Evolutionary conservation across 768 basidiomycete species (phyloP), one percentile per base, ranked within the genome.

Genomic region (Phylloporus arenicola): DNA sequence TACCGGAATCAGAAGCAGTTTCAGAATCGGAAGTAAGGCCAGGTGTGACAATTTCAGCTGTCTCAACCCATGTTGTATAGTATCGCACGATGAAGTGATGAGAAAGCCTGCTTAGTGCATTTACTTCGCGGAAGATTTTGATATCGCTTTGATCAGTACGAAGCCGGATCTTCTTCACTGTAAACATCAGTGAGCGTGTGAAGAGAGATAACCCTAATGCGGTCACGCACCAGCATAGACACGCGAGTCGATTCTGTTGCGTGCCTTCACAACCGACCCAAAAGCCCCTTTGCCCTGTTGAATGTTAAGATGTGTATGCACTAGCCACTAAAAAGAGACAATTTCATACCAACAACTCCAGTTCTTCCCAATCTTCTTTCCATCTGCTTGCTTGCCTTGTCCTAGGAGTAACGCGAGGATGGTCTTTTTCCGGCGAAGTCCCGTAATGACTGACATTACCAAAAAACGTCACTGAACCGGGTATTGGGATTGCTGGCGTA

Each of bases 231-330:
- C 84, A 12, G 88, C 90, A 63, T 92, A 93, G 49, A 91, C 88
- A 20, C 88, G 76, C 11, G 75, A 79, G 62, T 96, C 93, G 19
- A 94, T 83, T 72, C 83, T 88, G 61, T 95, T 92, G 41, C 85
- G 77, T 3, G 92, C 93, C 64, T 96, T 96, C 27, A 96, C 92
- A 0, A 96, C 92, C n/a, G 90, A 88, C 0, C 92, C 92, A 65
- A 92, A 95, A 0, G 81, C 91, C 0, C 93, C 93, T 62, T 86
- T 86, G 0, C 92, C 92, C 88, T 92, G 54, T 2, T 31, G 11
- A 25, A 38, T 7, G 24, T 40, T 11, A 47, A 34, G 8, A 8
- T 37, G 17, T 47, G 17, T 47, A 40, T 11, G 41, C 19, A 4
- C n/a, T 22, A 13, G 29, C 38, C 3, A 6, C 19, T 47, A 22